phyloP scores from a whole-genome alignment of 768 basidiomycete genomes.

The Megacollybia marginata region DNA sequence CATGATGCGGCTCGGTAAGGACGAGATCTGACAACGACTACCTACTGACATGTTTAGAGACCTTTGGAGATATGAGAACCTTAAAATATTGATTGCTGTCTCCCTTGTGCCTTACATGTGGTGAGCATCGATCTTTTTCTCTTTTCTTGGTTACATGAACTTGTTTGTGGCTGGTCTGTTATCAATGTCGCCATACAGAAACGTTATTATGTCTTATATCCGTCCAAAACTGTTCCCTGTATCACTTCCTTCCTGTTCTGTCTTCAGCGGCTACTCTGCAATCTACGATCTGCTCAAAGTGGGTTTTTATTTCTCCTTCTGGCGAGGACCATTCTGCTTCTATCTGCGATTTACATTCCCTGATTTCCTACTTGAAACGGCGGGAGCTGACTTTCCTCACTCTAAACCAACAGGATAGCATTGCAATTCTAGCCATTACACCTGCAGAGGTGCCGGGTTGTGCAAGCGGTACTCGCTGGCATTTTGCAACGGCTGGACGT shows the following conservation, averaged over 20 bases:
- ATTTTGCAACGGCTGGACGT: slow-evolving; percentile 46
- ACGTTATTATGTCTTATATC: no score
- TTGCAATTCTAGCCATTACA: slow-evolving; percentile 42
- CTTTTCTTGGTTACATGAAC: slow-evolving; percentile 32
- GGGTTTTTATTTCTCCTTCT: slow-evolving; percentile 29
- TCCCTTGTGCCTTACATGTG: slow-evolving; percentile 34
- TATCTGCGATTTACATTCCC: slow-evolving; percentile 37
- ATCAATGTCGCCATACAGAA: slow-evolving; percentile 32
- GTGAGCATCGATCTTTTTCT: slow-evolving; percentile 28
- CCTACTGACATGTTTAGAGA: slow-evolving; percentile 11
- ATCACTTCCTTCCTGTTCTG: no score
- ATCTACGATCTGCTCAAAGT: slow-evolving; percentile 27
- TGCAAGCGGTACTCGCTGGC: slow-evolving; percentile 50
- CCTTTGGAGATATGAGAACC: slow-evolving; percentile 37
- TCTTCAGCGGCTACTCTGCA: slow-evolving; percentile 31
- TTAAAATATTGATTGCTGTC: slow-evolving; percentile 28
- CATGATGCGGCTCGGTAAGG: slow-evolving; percentile 36
- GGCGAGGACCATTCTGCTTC: slow-evolving; percentile 32
- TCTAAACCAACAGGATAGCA: slow-evolving; percentile 35
- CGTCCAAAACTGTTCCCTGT: slow-evolving; percentile 26
- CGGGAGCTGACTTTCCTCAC: slow-evolving; percentile 37
- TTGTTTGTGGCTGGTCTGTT: slow-evolving; percentile 32
- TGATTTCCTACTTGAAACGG: slow-evolving; percentile 39
- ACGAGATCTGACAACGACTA: no score
- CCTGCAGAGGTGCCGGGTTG: slow-evolving; percentile 42